Percentiles rank a stretch among this genome's conserved stretches.
phyloP scores from a whole-genome alignment of 164 flowering plant species.

The Chimonanthus salicifolius region DNA sequence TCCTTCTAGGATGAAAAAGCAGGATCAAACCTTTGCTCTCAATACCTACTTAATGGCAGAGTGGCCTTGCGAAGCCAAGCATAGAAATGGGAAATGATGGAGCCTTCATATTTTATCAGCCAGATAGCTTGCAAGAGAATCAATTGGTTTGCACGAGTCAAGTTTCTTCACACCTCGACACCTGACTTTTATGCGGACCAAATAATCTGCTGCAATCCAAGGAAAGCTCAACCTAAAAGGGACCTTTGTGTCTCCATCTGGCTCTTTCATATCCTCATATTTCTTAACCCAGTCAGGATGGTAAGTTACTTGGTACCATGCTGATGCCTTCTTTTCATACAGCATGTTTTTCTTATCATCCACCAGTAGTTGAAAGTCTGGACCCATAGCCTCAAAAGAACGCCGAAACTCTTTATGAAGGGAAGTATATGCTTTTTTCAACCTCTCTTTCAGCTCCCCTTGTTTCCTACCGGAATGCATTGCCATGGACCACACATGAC shows the following conservation, averaged over 20 bases:
- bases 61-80: conserved; percentile 42
- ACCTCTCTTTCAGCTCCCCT: conserved; percentile 81
- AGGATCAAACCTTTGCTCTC: no score
- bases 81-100: conserved; percentile 5
- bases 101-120: conserved; percentile 40
- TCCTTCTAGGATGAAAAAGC: no score
- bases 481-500: conserved; percentile 90
- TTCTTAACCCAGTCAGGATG: conserved; percentile 65
- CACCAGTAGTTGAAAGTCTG: conserved; percentile 27
- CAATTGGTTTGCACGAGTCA: conserved; percentile 49
- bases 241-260: conserved; percentile 20
- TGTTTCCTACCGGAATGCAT: conserved; percentile 61
- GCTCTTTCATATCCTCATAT: conserved; percentile 34
- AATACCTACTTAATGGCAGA: conserved; percentile 43
- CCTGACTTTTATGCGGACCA: conserved; percentile 73
- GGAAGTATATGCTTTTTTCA: conserved; percentile 60
- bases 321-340: conserved; percentile 84
- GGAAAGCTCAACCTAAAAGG: conserved; percentile 66
- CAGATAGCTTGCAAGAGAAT: conserved; percentile 49
- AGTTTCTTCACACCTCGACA: conserved; percentile 13
- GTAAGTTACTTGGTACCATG: conserved; percentile 94
- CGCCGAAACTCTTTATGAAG: conserved; percentile 64
- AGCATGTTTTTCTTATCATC: conserved; percentile 48
- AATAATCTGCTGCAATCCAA: conserved; percentile 88
- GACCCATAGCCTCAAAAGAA: conserved; percentile 46